Base-by-base conservation (phyloP, 495 filamentous ascomycete species). In the Penicillium malachiteum region DNA sequence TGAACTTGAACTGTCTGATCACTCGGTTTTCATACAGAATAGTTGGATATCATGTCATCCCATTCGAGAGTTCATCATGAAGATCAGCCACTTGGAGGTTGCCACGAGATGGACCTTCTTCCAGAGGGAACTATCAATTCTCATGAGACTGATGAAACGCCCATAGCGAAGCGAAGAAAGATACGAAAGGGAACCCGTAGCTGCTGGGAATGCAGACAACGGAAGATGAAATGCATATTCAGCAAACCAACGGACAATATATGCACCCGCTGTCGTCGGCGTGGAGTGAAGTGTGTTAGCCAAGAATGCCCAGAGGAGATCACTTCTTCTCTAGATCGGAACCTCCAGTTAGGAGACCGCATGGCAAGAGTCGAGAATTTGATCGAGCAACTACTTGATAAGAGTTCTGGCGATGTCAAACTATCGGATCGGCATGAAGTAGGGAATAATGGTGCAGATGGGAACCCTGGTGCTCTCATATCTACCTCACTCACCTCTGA, bases 161-260 rank as follows among this genome's bases (percentile, higher is more conserved):
- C 52, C 8, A 10, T 31, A 16, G 5, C 44, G 21, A 50, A 39
- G 13, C 33, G 33, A 40, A 38, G 48, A 16, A 50, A 50, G 26
- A 10, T 50, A 4, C 14, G 48, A 21, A 50, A 38, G 26, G 48
- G 48, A 26, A 50, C 48, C 7, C 48, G 17, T 1, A 50, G 48
- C 34, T 50, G 48, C 12, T 50, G 48, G 48, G 48, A 50, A 30
- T 50, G 79, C 63, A 78, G 78, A 50, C 73, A 71, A 46, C 71
- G 77, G 3, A 82, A 82, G 51, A 69, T 75, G 46, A 66, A 70
- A 39, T 81, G 79, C 60, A 74, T 61, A n/a, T 78, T 77, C 52
- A 54, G 56, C 45, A 9, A 42, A 17, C 17, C 58, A 0, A 57
- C 61, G 1, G 68, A 72, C 26, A 44, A 60, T n/a, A 58, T 62